These are phyloP conservation scores for Juncus inflexus DNA, from an alignment of 176 grass and related monocot genomes.

Conservation along the genomic window DNA sequence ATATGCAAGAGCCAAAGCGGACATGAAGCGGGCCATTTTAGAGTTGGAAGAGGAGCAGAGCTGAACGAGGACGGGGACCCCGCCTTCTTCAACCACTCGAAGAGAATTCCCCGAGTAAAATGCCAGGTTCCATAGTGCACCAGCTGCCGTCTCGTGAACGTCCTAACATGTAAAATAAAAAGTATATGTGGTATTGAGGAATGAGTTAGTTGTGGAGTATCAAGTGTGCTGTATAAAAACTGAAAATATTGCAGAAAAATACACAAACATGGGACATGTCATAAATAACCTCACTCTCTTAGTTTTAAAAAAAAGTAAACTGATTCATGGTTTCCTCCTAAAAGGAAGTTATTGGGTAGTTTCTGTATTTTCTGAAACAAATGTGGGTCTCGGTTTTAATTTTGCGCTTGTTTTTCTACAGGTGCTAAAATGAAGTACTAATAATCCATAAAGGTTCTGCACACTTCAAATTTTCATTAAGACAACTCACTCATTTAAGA, in stretches of 20 bases:
- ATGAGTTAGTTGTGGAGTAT: not conserved
- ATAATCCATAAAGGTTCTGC: no score
- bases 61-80: slow-evolving; percentile 81
- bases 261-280: not conserved
- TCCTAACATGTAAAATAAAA: slow-evolving; percentile 41
- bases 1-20: slow-evolving; percentile 92
- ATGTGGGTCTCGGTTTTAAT: no score
- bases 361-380: not conserved
- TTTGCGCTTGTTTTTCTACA: no score
- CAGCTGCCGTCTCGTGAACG: slow-evolving; percentile 99
- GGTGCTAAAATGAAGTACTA: no score
- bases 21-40: slow-evolving; percentile 99
- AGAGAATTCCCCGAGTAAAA: slow-evolving; percentile 93
- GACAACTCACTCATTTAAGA: no score
- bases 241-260: not conserved
- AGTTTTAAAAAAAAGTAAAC: no score
- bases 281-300: not conserved
- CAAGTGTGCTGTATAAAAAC: not conserved
- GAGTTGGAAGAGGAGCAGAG: slow-evolving; percentile 88
- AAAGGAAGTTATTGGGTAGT: not conserved
- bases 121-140: slow-evolving; percentile 99
- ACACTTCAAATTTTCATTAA: no score
- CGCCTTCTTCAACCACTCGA: slow-evolving; percentile 92
- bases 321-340: no score
- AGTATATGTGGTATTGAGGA: not conserved